Evolutionary conservation across 2,329 filamentous ascomycete species (phyloP), one percentile per base, ranked within the genome.

Genomic region (Colletotrichum lupini): DNA sequence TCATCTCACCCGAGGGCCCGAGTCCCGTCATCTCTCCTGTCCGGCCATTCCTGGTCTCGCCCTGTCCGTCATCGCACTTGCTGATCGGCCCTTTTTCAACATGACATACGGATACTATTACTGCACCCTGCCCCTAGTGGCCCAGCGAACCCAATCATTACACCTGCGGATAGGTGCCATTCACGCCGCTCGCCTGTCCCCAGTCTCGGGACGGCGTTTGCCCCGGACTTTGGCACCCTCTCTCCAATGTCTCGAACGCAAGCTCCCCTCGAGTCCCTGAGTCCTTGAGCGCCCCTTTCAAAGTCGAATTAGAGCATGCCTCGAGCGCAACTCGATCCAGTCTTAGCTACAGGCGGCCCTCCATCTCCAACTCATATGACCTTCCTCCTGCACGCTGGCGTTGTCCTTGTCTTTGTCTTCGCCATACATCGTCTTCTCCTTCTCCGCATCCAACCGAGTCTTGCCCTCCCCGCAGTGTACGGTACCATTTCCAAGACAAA

Each of bases 21-120:
- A 49, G 42, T 49, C 42, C 19, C 42, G 19, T 49, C 42, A 49
- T 49, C 42, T 49, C 42, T 49, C 42, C 19, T 49, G 42, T 49
- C 56, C 30, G 52, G 14, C 55, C 59, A 42, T 35, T 35, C 35
- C 42, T 52, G 11, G 35, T 35, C 42, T 59, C 32, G 53, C 30
- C 53, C 53, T 63, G 55, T 28, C 56, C 60, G 70, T 70, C 70
- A 70, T 65, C 35, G 49, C 46, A 35, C 42, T 52, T 46, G 14
- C 35, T 56, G 59, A 70, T 66, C 60, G 67, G 70, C 70, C 60
- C 70, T 68, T 70, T 70, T 70, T 61, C n/a, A 24, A 52, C 60
- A 66, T 73, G 70, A 70, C 70, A 52, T 73, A 61, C 55, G 14
- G 9, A n/a, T 56, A 9, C 16, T 11, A 37, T 64, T 28, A 11